Conservation (phyloP, 768 basidiomycete genomes). For the Tricholoma sp. region DNA sequence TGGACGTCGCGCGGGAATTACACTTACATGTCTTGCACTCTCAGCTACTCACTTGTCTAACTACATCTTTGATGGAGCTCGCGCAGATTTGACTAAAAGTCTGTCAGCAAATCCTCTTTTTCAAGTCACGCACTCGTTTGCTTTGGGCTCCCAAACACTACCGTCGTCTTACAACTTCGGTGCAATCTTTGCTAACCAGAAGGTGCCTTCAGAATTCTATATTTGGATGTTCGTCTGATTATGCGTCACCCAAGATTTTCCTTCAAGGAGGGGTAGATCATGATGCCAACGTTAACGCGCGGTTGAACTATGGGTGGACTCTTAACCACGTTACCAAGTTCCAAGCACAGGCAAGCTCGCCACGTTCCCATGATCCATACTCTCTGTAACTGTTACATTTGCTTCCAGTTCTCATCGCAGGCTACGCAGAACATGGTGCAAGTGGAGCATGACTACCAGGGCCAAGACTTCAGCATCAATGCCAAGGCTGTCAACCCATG, state of each 20-base stretch:
- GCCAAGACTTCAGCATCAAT: conserved; percentile 82
- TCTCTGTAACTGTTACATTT: conserved; percentile 8
- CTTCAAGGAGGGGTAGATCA: conserved; percentile 93
- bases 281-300: conserved; percentile 83
- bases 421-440: conserved; percentile 87
- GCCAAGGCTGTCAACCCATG: conserved; percentile 89
- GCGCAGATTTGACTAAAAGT: conserved; percentile 93
- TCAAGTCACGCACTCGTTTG: conserved; percentile 96
- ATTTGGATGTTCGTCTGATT: conserved; percentile 7
- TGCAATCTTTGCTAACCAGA: conserved; percentile 82
- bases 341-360: conserved; percentile 70
- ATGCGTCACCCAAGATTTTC: conserved; percentile 55
- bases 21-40: conserved; percentile 4
- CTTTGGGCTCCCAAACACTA: conserved; percentile 78
- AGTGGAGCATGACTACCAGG: conserved; percentile 90
- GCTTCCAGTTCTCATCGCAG: conserved; percentile 63
- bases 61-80: conserved; percentile 95
- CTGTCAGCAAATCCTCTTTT: conserved; percentile 93
- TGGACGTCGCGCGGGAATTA: not conserved
- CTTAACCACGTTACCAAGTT: conserved; percentile 73
- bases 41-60: conserved; percentile 88
- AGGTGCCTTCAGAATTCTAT: conserved; percentile 36
- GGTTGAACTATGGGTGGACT: conserved; percentile 88
- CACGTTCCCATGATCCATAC: not conserved
- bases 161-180: conserved; percentile 93